phyloP scores from a whole-genome alignment of 805 yeast species.

The Cyberlindnera americana region DNA sequence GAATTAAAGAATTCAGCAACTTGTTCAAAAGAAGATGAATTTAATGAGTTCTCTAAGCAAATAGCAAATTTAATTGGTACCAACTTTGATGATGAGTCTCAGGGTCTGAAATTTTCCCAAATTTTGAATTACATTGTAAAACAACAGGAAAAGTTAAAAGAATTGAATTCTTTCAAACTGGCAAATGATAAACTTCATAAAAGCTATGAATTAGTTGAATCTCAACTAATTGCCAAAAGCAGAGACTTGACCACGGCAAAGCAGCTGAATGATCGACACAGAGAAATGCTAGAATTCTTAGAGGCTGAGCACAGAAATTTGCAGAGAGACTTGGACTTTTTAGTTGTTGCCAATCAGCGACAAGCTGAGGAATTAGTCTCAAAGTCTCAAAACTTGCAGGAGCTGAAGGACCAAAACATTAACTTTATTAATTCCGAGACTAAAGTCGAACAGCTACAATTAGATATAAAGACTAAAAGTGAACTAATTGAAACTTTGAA shows the following conservation, averaged over 20 bases:
- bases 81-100: no score
- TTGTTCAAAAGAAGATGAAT: no score
- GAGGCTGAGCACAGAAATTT: constrained; percentile 10
- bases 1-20: no score
- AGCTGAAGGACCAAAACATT: constrained; percentile 7
- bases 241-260: background rate
- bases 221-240: background rate
- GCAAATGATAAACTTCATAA: no score
- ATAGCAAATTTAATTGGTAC: no score
- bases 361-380: constrained; percentile 3
- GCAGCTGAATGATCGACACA: constrained; percentile 1
- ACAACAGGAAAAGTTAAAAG: no score
- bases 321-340: constrained; percentile 1
- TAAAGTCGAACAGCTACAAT: background rate
- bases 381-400: constrained; percentile 4
- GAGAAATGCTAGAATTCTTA: constrained; percentile 9
- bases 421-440: constrained; percentile 2
- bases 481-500: background rate
- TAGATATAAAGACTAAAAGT: background rate
- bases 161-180: no score
- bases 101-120: no score
- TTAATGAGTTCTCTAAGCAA: no score
- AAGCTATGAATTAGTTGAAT: no score
- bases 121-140: no score
- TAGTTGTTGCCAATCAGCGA: constrained; percentile 5